A percentile compares a stretch with the other conserved stretches of the same genome.
Evolutionary conservation across 2,329 filamentous ascomycete genomes (phyloP).

Genomic region (Cordyceps sp.): DNA sequence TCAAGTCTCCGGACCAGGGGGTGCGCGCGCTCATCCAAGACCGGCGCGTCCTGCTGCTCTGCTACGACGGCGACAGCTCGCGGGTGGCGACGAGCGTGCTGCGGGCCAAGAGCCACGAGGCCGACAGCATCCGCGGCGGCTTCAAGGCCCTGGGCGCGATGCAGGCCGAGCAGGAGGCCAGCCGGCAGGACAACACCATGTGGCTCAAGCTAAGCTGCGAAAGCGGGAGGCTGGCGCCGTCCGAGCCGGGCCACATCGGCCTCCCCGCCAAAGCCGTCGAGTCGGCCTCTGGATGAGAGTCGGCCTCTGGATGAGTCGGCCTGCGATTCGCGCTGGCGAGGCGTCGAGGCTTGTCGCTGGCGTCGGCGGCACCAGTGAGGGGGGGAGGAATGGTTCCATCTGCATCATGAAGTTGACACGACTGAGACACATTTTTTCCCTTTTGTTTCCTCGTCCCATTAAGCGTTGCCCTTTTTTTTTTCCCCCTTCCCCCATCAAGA

Average conservation of each 20-base stretch:
- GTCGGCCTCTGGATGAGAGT: not conserved
- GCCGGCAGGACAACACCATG: not conserved
- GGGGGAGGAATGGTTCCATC: too few species aligned
- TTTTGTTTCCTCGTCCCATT: too few species aligned
- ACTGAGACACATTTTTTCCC: too few species aligned
- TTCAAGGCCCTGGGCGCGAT: constrained; percentile 5
- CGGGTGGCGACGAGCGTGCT: constrained; percentile 36
- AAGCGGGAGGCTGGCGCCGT: not conserved
- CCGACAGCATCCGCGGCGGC: constrained; percentile 28
- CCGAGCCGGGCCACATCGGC: not conserved
- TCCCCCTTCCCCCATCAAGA: too few species aligned
- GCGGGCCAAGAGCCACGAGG: constrained; percentile 28
- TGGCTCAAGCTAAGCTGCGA: constrained; percentile 1
- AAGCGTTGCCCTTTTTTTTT: too few species aligned
- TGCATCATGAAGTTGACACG: too few species aligned
- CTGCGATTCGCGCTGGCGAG: too few species aligned
- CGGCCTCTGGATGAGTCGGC: not conserved
- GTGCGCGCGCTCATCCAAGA: constrained; percentile 9
- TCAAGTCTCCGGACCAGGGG: constrained; percentile 12
- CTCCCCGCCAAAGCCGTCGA: not conserved
- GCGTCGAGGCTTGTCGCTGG: too few species aligned
- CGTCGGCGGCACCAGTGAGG: too few species aligned
- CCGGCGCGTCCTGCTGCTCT: constrained; percentile 27
- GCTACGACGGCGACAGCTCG: constrained; percentile 36
- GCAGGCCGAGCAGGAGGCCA: not conserved